Conservation (phyloP, 495 filamentous ascomycete genomes). For the Clavariopsis aquatica region DNA sequence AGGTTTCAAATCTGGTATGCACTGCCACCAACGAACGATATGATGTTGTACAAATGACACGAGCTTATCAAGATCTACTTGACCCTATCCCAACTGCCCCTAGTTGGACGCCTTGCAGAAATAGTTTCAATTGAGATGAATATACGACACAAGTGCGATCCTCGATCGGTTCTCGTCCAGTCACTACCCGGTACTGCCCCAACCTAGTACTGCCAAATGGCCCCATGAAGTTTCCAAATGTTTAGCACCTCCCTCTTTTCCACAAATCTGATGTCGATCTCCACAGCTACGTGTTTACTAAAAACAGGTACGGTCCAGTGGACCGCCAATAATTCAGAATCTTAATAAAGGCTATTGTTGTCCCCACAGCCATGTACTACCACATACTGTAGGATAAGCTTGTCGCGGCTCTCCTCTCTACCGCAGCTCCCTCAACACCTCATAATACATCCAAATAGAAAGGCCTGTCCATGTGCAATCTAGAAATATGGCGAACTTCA, state of each 20-base stretch:
- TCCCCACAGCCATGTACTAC: background rate
- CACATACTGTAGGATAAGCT: background rate
- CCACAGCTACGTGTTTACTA: background rate
- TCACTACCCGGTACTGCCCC: too few species aligned
- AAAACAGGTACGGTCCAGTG: background rate
- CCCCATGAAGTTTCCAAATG: too few species aligned
- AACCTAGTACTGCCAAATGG: too few species aligned
- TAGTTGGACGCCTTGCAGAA: background rate
- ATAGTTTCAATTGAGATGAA: background rate
- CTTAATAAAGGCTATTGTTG: background rate
- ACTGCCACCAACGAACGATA: background rate
- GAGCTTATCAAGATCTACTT: background rate
- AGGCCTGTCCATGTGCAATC: background rate
- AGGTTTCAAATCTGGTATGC: background rate
- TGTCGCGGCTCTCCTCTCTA: background rate
- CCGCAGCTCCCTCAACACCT: background rate
- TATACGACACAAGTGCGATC: background rate
- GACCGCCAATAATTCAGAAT: background rate
- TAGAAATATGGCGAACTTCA: slow-evolving; percentile 22
- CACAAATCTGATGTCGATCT: background rate
- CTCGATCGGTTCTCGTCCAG: background rate
- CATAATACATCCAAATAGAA: background rate
- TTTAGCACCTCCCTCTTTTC: too few species aligned
- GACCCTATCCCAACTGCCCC: background rate
- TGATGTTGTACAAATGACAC: background rate